Evolutionary conservation across 2,329 filamentous ascomycete species (phyloP), one percentile per base, ranked within the genome.

Genomic region (Exophiala calicioides): DNA sequence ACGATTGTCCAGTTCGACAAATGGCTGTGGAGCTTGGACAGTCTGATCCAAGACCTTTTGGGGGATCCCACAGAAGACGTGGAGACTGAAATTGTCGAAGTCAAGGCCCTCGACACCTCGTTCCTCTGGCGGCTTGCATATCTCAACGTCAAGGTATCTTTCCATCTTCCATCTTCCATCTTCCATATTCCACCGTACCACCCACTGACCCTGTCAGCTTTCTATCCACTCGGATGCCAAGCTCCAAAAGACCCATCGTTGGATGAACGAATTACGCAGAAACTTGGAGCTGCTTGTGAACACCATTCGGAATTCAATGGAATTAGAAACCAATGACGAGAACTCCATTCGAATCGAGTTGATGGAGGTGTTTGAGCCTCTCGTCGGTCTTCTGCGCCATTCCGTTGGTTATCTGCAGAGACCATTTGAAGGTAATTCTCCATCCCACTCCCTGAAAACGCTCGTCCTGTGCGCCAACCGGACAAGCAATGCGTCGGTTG

Each of bases 341-440:
- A 47, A 47, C 34, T 18, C 23, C 13, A 33, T 41, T n/a, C 44
- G 44, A 8, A 47, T 27, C 9, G 35, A 47, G 24, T n/a, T 47
- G 18, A 31, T 31, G 3, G 44, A 38, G 9, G 27, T 30, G 3
- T 40, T 47, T 26, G 44, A 47, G 23, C 44, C 44, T 0, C 24
- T 47, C 12, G 19, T 47, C 10, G 20, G 21, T 4, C 35, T 47
- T 16, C 36, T 47, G 24, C 21, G 32, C 12, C 15, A n/a, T 19
- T 23, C 44, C 13, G 18, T 47, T 26, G 35, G 26, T 8, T 36
- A 47, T 31, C 18, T 41, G 21, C 44, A 47, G 19, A 37, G 36
- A 10, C 30, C 21, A 2, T 47, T 30, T 31, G 44, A 40, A 21
- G 44, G 42, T 36, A 19, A n/a, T n/a, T n/a, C n/a, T n/a, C n/a